Percentiles rank a stretch among this genome's conserved stretches.
phyloP scores from a whole-genome alignment of 352 stramenopile species.

The Phytophthora lateralis region DNA sequence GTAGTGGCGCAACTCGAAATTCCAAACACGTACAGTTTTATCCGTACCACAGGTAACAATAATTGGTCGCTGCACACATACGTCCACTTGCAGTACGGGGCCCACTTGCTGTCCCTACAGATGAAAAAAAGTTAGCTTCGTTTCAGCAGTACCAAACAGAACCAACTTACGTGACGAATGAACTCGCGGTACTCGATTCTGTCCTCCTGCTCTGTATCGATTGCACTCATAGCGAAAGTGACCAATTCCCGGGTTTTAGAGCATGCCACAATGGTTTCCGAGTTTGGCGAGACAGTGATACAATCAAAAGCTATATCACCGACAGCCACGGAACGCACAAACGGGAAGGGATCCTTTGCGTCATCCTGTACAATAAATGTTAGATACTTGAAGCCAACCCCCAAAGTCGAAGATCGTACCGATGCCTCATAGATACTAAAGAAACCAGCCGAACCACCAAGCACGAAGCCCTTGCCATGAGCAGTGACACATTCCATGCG shows the following conservation, averaged over 20 bases:
- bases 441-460: constrained; percentile 71
- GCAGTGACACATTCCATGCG: constrained; percentile 71
- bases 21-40: constrained; percentile 89
- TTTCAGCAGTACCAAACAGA: neutral
- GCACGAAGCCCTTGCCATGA: constrained; percentile 76
- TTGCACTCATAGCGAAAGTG: constrained; percentile 67
- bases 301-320: constrained; percentile 81
- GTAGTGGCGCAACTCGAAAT: constrained; percentile 72
- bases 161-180: constrained; percentile 50
- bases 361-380: constrained; percentile 51
- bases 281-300: constrained; percentile 67
- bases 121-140: constrained; percentile 4
- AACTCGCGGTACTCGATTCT: constrained; percentile 69
- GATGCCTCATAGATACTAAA: constrained; percentile 81
- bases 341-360: constrained; percentile 76
- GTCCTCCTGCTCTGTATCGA: constrained; percentile 82
- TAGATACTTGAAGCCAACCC: too few species aligned
- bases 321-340: constrained; percentile 71
- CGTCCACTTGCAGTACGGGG: constrained; percentile 73
- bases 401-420: constrained; percentile 31
- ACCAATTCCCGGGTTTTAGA: constrained; percentile 75
- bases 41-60: constrained; percentile 84
- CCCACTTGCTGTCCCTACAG: constrained; percentile 65
- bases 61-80: constrained; percentile 84
- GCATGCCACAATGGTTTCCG: constrained; percentile 64